A percentile compares a stretch with the other conserved stretches of the same genome.
phyloP scores from a whole-genome alignment of 345 rosid species.

The Camelina hispida region DNA sequence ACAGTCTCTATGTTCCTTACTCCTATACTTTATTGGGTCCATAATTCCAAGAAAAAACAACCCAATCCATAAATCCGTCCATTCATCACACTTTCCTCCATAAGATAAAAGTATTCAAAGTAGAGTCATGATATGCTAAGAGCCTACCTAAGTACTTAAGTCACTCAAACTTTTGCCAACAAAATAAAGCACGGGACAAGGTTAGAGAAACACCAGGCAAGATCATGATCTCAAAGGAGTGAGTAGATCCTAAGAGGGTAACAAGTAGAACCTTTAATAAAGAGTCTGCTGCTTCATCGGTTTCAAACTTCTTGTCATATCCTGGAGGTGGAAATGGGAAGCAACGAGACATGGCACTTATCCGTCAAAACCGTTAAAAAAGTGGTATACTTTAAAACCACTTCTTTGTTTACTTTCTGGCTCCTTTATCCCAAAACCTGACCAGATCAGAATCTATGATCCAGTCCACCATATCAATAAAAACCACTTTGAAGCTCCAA shows the following conservation, averaged over 20 bases:
- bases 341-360: slow-evolving; percentile 94
- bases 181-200: slow-evolving; percentile 19
- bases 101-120: background rate
- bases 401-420: slow-evolving; percentile 41
- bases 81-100: slow-evolving; percentile 11
- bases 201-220: slow-evolving; percentile 8
- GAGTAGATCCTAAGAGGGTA: slow-evolving; percentile 57
- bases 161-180: slow-evolving; percentile 1
- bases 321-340: slow-evolving; percentile 99
- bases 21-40: background rate
- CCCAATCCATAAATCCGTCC: background rate
- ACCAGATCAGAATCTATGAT: slow-evolving; percentile 59
- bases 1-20: slow-evolving; percentile 10
- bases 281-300: slow-evolving; percentile 55
- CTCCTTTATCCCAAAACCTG: slow-evolving; percentile 59
- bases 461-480: slow-evolving; percentile 65
- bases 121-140: slow-evolving; percentile 8
- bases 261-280: slow-evolving; percentile 72
- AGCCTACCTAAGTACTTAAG: slow-evolving; percentile 5
- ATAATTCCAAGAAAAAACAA: background rate
- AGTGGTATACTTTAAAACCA: slow-evolving; percentile 48
- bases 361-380: slow-evolving; percentile 32
- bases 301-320: slow-evolving; percentile 80
- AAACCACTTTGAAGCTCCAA: slow-evolving; percentile 52
- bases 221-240: slow-evolving; percentile 23